phyloP scores from a whole-genome alignment of 106 monocot species.

The Chionographis japonica region DNA sequence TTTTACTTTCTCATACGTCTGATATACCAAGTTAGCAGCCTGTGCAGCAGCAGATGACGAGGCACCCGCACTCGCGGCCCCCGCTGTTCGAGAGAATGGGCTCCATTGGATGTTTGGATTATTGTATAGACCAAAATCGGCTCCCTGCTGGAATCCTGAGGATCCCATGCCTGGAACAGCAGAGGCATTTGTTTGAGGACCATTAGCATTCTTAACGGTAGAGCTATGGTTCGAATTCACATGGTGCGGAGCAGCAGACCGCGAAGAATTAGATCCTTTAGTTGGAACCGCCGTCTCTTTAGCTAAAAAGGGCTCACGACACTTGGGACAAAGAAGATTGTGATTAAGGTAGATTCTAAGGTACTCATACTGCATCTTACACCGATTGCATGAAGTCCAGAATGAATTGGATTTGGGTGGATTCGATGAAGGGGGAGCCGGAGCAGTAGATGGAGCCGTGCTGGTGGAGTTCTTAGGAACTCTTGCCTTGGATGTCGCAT shows the following conservation, averaged over 20 bases:
- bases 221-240: not conserved
- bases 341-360: constrained; percentile 60
- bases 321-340: constrained; percentile 72
- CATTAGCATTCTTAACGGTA: constrained; percentile 10
- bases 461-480: constrained; percentile 3
- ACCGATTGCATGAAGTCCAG: constrained; percentile 67
- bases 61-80: constrained; percentile 19
- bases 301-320: constrained; percentile 60
- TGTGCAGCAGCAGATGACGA: constrained; percentile 24
- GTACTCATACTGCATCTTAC: constrained; percentile 77
- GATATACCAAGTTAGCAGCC: constrained; percentile 34
- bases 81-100: constrained; percentile 33
- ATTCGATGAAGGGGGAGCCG: constrained; percentile 2
- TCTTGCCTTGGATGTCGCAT: constrained; percentile 8
- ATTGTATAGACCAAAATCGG: constrained; percentile 8
- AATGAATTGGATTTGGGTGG: constrained; percentile 32
- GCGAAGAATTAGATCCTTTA: not conserved
- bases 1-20: constrained; percentile 44
- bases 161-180: constrained; percentile 2
- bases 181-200: constrained; percentile 17
- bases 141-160: constrained; percentile 9
- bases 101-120: constrained; percentile 27
- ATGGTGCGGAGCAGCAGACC: constrained; percentile 7
- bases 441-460: not conserved
- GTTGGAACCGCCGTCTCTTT: constrained; percentile 27